phyloP scores from a whole-genome alignment of 108 stramenopile species.

The Nannochloropsis granulata region DNA sequence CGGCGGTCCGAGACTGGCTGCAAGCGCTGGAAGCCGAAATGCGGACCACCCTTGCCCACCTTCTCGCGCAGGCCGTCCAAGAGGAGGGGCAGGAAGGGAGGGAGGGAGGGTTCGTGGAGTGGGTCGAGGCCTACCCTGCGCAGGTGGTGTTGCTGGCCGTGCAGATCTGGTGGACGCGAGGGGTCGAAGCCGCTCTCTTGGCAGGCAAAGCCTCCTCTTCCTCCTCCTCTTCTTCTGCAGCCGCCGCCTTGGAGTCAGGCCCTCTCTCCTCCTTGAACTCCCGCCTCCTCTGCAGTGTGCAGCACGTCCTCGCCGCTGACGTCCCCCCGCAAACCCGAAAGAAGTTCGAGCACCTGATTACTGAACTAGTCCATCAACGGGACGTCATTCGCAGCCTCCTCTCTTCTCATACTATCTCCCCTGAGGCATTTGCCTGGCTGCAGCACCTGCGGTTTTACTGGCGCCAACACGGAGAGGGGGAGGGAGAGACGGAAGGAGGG shows the following conservation, averaged over 20 bases:
- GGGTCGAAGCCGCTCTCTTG: constrained; percentile 57
- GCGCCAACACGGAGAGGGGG: constrained; percentile 19
- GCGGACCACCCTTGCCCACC: constrained; percentile 68
- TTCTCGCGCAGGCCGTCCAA: constrained; percentile 58
- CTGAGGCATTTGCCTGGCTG: not conserved
- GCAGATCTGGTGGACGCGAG: constrained; percentile 76
- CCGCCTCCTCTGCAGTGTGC: constrained; percentile 68
- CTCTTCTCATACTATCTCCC: not conserved
- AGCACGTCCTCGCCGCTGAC: constrained; percentile 61
- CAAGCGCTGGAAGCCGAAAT: constrained; percentile 66
- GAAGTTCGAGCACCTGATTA: constrained; percentile 95
- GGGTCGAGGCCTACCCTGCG: constrained; percentile 67
- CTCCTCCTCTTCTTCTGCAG: not conserved
- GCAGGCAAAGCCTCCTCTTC: not conserved
- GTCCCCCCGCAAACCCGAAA: constrained; percentile 64
- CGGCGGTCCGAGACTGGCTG: constrained; percentile 81
- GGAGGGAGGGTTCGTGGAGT: constrained; percentile 54
- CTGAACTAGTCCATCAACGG: constrained; percentile 90
- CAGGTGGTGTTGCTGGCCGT: constrained; percentile 87
- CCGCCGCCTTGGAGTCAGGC: not conserved
- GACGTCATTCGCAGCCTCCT: constrained; percentile 75
- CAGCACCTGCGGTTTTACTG: not conserved
- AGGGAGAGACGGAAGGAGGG: constrained; percentile 30
- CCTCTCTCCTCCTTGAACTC: not conserved
- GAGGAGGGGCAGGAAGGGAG: constrained; percentile 38